Base-by-base conservation (phyloP, 768 basidiomycete species). In the Serendipita sp. region DNA sequence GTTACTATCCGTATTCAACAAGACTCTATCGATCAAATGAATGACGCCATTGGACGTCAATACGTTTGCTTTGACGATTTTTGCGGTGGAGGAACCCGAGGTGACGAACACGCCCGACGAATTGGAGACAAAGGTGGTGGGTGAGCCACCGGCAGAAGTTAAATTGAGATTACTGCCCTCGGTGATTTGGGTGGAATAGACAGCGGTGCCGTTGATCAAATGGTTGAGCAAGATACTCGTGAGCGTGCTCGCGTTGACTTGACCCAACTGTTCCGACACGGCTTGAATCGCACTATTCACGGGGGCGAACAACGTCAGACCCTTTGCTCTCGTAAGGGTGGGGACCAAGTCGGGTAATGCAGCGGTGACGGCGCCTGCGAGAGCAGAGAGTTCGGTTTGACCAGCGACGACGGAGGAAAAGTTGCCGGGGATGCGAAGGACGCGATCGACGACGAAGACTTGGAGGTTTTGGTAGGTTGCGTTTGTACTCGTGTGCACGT, bases 241-340 rank as follows among this genome's bases (percentile, higher is more conserved):
- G 40, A 86, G 63, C 3, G 77, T 76, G 0, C 81, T 78, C 27
- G 68, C 55, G 68, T 87, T 87, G 29, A 74, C 69, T 40, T 73
- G 66, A 64, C 78, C 66, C 40, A 60, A n/a, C 10, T 29, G 23
- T 27, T 73, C 63, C 34, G 75, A 44, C 60, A 76, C 67, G 2
- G 69, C 64, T 46, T 75, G 70, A 34, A 74, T 72, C 0, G 75
- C 74, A 0, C 74, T 71, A 44, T 69, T 69, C 65, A 73, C 78
- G 5, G 88, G 87, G 2, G 83, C 80, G 69, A 89, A 88, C 44
- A 88, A 66, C 0, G 88, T 89, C 66, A 84, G 76, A 2, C 86
- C 88, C 29, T 66, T 71, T 0, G 78, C 72, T 1, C 72, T 68
- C 37, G 77, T 69, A 31, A 81, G 72, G 5, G 62, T 71, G 50